Percentiles rank a stretch among this genome's conserved stretches.
phyloP scores from a whole-genome alignment of 2,329 filamentous ascomycete species.

The Ilyonectria mors-panacis region DNA sequence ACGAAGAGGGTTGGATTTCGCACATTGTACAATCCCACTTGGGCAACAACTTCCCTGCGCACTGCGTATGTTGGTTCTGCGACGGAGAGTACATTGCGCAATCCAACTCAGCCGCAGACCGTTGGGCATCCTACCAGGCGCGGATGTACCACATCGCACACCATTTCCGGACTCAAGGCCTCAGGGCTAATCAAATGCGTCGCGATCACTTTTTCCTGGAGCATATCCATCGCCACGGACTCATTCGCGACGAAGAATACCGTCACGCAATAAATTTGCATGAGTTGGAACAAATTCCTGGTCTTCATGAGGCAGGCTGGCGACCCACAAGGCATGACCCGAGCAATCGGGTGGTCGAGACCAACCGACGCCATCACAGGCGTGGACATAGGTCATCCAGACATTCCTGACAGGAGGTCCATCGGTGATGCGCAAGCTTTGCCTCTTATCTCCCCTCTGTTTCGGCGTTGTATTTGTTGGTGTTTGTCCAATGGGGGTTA shows the following conservation, averaged over 20 bases:
- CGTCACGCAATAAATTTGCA: constrained; percentile 34
- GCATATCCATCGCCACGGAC: constrained; percentile 50
- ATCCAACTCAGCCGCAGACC: constrained; percentile 14
- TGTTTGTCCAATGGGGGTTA: background rate
- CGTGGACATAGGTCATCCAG: background rate
- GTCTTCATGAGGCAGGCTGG: constrained; percentile 37
- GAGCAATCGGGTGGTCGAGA: background rate
- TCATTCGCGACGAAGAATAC: constrained; percentile 50
- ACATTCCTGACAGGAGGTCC: too few species aligned
- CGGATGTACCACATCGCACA: constrained; percentile 66
- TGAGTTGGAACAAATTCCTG: constrained; percentile 39
- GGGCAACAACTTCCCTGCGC: constrained; percentile 50
- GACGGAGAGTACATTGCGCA: constrained; percentile 52
- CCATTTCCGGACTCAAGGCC: constrained; percentile 57
- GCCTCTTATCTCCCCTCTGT: background rate
- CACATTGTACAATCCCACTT: constrained; percentile 61
- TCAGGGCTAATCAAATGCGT: constrained; percentile 45
- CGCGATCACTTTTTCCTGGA: constrained; percentile 60
- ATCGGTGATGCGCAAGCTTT: background rate
- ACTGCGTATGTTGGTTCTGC: constrained; percentile 67
- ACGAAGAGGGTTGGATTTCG: constrained; percentile 60
- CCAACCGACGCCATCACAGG: background rate
- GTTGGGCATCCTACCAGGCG: constrained; percentile 48
- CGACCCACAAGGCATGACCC: constrained; percentile 5
- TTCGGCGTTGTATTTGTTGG: background rate